A percentile compares a stretch with the other conserved stretches of the same genome.
Conservation (phyloP, 768 basidiomycete genomes). For the Terana coerulea region DNA sequence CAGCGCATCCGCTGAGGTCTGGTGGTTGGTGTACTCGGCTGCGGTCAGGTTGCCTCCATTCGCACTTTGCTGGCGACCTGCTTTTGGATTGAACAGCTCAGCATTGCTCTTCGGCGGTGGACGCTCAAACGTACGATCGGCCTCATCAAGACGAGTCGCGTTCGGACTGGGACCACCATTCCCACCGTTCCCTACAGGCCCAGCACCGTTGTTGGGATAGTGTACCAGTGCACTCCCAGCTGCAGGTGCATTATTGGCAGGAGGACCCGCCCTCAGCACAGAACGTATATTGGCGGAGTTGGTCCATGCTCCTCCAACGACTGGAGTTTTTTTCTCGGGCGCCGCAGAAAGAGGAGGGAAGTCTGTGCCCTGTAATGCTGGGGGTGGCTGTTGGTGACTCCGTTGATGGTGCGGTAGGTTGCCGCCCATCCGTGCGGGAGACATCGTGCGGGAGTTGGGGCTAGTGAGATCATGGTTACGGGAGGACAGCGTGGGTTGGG, state of each 20-base stretch:
- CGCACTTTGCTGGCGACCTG: conserved; percentile 7
- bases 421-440: conserved; percentile 31
- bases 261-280: conserved; percentile 40
- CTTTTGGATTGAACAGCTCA: conserved; percentile 37
- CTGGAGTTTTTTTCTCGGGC: conserved; percentile 50
- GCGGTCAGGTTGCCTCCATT: not conserved
- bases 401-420: conserved; percentile 8
- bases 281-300: conserved; percentile 50
- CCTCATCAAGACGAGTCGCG: conserved; percentile 38
- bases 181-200: conserved; percentile 9
- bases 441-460: conserved; percentile 33
- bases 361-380: conserved; percentile 54
- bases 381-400: conserved; percentile 22
- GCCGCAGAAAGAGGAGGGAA: conserved; percentile 62
- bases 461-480: conserved; percentile 52
- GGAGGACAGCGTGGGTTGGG: conserved; percentile 62
- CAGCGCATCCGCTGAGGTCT: not conserved
- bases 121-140: conserved; percentile 44
- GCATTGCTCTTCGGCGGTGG: conserved; percentile 41
- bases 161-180: conserved; percentile 17
- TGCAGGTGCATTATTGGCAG: conserved; percentile 15
- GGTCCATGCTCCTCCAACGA: conserved; percentile 67
- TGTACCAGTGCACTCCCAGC: conserved; percentile 35
- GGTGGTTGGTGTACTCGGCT: not conserved
- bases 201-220: conserved; percentile 35